Evolutionary conservation across 1,139 yeast genomes (phyloP).

Genomic region (Kazachstania sp.): DNA sequence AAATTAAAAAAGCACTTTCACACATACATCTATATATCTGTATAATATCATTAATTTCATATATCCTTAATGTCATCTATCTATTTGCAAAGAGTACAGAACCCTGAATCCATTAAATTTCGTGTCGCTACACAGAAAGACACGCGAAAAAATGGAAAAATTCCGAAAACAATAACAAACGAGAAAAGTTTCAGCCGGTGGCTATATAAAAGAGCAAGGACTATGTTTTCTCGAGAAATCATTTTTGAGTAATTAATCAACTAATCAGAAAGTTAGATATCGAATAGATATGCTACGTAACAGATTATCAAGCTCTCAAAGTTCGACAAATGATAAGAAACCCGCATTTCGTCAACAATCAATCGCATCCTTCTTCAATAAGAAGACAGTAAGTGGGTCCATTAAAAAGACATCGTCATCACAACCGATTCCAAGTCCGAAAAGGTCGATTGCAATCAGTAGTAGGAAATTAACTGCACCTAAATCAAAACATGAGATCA

Average conservation of each 20-base stretch:
- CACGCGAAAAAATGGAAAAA: too few species aligned
- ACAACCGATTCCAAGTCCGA: not conserved
- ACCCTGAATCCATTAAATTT: too few species aligned
- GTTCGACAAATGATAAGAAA: not conserved
- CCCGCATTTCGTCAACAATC: slow-evolving; percentile 7
- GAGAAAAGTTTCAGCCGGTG: not conserved
- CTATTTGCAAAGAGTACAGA: not conserved
- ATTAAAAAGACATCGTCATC: not conserved
- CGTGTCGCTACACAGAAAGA: too few species aligned
- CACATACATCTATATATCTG: not conserved
- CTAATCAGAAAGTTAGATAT: too few species aligned
- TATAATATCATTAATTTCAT: not conserved
- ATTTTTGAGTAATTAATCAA: too few species aligned
- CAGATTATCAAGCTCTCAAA: not conserved
- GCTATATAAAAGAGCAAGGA: too few species aligned
- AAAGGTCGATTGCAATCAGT: not conserved
- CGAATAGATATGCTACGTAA: not conserved
- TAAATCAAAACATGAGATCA: not conserved
- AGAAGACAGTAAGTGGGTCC: not conserved
- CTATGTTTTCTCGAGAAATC: too few species aligned
- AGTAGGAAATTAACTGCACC: not conserved
- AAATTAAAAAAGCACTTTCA: too few species aligned
- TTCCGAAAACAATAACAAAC: not conserved
- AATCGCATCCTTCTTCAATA: slow-evolving; percentile 11
- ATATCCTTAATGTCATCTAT: not conserved